These are phyloP conservation scores for Aspergillus calidoustus DNA, from an alignment of 2,329 filamentous ascomycete species.

Conservation along the genomic window DNA sequence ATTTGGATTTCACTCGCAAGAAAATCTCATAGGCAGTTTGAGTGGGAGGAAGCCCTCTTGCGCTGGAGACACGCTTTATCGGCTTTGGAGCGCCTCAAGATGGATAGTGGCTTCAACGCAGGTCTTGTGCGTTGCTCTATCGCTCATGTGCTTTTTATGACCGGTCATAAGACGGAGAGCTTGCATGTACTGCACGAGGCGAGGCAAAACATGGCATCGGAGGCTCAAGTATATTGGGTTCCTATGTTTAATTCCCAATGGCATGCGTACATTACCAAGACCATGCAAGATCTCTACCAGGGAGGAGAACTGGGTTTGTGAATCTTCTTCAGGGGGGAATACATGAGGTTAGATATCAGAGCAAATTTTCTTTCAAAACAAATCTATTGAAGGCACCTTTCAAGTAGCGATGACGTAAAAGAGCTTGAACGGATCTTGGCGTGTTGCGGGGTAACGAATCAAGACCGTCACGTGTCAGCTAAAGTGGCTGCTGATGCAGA, in stretches of 20 bases:
- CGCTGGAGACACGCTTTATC: slow-evolving; percentile 7
- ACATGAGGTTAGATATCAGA: not conserved
- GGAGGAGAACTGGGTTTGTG: not conserved
- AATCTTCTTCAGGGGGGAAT: too few species aligned
- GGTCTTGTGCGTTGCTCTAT: slow-evolving; percentile 20
- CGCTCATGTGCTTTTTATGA: slow-evolving; percentile 16
- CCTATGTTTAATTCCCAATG: not conserved
- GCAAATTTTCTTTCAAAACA: not conserved
- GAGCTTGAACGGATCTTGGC: too few species aligned
- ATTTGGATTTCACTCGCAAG: slow-evolving; percentile 10
- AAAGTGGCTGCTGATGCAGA: too few species aligned
- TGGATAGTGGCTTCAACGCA: slow-evolving; percentile 13
- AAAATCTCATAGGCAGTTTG: slow-evolving; percentile 2
- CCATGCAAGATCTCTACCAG: not conserved
- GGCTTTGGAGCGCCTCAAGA: not conserved
- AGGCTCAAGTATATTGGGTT: not conserved
- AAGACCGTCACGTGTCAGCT: too few species aligned
- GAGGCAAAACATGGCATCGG: too few species aligned
- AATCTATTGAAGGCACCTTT: too few species aligned
- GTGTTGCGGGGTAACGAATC: too few species aligned
- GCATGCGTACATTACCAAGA: slow-evolving; percentile 1
- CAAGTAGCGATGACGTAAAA: too few species aligned
- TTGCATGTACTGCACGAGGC: too few species aligned
- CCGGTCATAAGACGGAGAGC: slow-evolving; percentile 2
- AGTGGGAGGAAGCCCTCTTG: slow-evolving; percentile 1